These are phyloP conservation scores for Dipteronia dyeriana DNA, from an alignment of 345 rosid genomes.

Conservation along the genomic window DNA sequence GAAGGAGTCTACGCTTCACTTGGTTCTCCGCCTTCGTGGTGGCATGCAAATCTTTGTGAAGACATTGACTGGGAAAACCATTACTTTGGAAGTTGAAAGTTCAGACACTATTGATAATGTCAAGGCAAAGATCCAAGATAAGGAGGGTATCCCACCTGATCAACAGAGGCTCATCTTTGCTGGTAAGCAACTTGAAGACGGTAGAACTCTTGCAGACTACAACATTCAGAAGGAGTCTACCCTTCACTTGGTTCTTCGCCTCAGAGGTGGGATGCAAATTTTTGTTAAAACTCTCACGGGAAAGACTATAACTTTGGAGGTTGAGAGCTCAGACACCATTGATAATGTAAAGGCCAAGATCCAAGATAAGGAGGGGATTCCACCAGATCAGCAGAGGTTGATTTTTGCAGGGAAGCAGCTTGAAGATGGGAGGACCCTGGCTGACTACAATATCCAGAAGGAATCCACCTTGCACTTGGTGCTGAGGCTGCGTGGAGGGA, in stretches of 20 bases:
- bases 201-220: not conserved
- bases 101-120: too few relatives aligned
- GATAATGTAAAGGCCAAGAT: too few relatives aligned
- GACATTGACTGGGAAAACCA: too few relatives aligned
- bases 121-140: too few relatives aligned
- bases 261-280: not conserved
- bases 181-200: not conserved
- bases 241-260: not conserved
- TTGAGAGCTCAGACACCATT: not conserved
- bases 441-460: constrained; percentile 12
- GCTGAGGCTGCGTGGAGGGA: not conserved
- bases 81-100: too few relatives aligned
- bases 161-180: too few relatives aligned
- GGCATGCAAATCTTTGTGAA: too few relatives aligned
- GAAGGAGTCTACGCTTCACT: too few relatives aligned
- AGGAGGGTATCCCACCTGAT: too few relatives aligned
- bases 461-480: constrained; percentile 5
- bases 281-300: not conserved
- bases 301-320: constrained; percentile 1
- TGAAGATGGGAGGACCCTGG: constrained; percentile 7
- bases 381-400: not conserved
- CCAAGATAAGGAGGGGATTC: too few relatives aligned
- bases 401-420: constrained; percentile 5
- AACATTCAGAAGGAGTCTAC: not conserved
- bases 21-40: too few relatives aligned